phyloP scores from a whole-genome alignment of 2,329 filamentous ascomycete genomes.

The Alternaria gansuensis region DNA sequence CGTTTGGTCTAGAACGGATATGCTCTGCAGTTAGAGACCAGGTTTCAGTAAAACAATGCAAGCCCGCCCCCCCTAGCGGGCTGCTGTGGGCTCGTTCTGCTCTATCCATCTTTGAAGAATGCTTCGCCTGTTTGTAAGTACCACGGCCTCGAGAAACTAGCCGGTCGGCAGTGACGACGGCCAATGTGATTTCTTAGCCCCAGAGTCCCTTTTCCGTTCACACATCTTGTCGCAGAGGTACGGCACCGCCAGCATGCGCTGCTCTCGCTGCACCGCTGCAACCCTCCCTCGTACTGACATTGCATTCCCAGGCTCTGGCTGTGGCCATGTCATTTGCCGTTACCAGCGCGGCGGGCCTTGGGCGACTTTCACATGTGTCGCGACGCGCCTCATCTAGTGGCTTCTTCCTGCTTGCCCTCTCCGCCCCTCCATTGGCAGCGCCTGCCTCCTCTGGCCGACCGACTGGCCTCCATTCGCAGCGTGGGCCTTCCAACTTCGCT shows the following conservation, averaged over 20 bases:
- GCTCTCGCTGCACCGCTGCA: slow-evolving; percentile 12
- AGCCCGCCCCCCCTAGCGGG: not conserved
- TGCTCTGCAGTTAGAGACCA: slow-evolving; percentile 20
- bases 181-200: slow-evolving; percentile 43
- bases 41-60: slow-evolving; percentile 15
- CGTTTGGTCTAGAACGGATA: slow-evolving; percentile 20
- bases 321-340: slow-evolving; percentile 52
- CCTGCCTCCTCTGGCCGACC: slow-evolving; percentile 35
- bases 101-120: slow-evolving; percentile 19
- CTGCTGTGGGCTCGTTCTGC: not conserved
- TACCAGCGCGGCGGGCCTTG: slow-evolving; percentile 37
- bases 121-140: slow-evolving; percentile 37
- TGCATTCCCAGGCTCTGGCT: slow-evolving; percentile 42
- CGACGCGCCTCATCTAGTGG: slow-evolving; percentile 40
- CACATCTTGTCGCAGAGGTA: slow-evolving; percentile 37
- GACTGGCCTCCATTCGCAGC: slow-evolving; percentile 25
- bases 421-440: slow-evolving; percentile 40
- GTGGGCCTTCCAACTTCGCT: slow-evolving; percentile 26
- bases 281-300: slow-evolving; percentile 33
- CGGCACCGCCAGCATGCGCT: slow-evolving; percentile 33
- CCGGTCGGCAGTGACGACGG: slow-evolving; percentile 45
- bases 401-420: slow-evolving; percentile 46
- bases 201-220: slow-evolving; percentile 39
- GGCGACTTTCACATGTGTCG: slow-evolving; percentile 33
- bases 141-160: slow-evolving; percentile 33